A percentile compares a stretch with the other conserved stretches of the same genome.
These are phyloP conservation scores for Alternaria alternata DNA, from an alignment of 2,329 filamentous ascomycete species.

Conservation along the genomic window DNA sequence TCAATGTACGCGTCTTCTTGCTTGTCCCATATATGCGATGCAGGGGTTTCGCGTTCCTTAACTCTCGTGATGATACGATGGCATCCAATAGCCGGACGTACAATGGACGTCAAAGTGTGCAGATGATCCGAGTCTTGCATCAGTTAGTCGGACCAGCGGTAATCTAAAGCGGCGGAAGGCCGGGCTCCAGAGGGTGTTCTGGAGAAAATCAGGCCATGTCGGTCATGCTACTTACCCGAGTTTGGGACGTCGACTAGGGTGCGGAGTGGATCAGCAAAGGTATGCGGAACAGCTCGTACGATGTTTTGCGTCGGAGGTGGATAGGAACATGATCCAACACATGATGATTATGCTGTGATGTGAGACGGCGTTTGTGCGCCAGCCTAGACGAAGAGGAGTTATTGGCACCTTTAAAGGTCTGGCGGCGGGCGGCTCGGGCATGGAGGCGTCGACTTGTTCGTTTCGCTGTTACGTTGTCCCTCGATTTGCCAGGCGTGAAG, in stretches of 20 bases:
- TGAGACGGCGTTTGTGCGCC: conserved; percentile 5
- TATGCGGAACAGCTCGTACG: conserved; percentile 9
- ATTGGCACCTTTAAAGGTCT: not conserved
- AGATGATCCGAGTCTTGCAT: conserved; percentile 19
- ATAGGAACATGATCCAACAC: conserved; percentile 2
- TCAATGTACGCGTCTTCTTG: not conserved
- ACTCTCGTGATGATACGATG: conserved; percentile 14
- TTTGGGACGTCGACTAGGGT: conserved; percentile 2
- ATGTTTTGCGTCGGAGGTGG: conserved; percentile 2
- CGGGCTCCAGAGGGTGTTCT: not conserved
- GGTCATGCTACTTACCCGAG: conserved; percentile 14
- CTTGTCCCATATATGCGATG: conserved; percentile 1
- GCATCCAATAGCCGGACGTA: conserved; percentile 10
- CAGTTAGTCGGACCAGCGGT: conserved; percentile 1
- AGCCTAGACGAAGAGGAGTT: not conserved
- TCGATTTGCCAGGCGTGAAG: conserved; percentile 6
- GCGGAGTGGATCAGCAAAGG: conserved; percentile 2
- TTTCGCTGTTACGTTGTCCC: not conserved
- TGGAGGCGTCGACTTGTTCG: not conserved
- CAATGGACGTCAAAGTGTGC: not conserved
- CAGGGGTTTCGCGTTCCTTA: not conserved
- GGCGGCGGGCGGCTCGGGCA: not conserved
- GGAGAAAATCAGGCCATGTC: conserved; percentile 20
- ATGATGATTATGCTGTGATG: conserved; percentile 3
- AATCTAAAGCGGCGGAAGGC: conserved; percentile 6